Conservation (phyloP, 176 grass and related monocot genomes). For the Juncus inflexus region DNA sequence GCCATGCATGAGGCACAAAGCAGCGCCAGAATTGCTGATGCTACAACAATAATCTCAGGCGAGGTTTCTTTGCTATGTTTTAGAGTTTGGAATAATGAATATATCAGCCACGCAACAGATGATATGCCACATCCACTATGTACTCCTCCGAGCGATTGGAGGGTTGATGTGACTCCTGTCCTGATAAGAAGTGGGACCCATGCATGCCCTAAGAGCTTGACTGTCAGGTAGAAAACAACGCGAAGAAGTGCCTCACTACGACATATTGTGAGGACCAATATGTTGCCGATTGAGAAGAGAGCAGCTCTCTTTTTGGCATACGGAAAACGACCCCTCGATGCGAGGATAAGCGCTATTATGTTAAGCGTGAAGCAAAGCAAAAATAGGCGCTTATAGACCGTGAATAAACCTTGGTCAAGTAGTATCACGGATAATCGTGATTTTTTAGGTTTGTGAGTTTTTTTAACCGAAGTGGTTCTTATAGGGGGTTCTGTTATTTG, state of each 20-base stretch:
- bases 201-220: conserved; percentile 34
- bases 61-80: conserved; percentile 20
- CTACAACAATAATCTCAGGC: conserved; percentile 32
- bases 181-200: conserved; percentile 45
- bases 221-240: conserved; percentile 52
- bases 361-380: conserved; percentile 36
- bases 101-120: conserved; percentile 53
- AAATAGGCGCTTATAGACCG: conserved; percentile 75
- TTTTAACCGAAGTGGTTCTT: conserved; percentile 14
- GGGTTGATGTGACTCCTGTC: conserved; percentile 42
- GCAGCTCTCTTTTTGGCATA: conserved; percentile 43
- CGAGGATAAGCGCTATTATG: conserved; percentile 25
- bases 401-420: conserved; percentile 67
- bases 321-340: conserved; percentile 34
- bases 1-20: conserved; percentile 45
- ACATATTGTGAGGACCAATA: conserved; percentile 65
- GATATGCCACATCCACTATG: conserved; percentile 71
- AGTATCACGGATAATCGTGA: conserved; percentile 53
- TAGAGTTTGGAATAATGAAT: conserved; percentile 37
- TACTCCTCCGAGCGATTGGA: conserved; percentile 62
- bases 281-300: conserved; percentile 57
- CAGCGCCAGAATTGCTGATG: conserved; percentile 44
- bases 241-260: conserved; percentile 59
- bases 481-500: background rate
- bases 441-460: background rate